A percentile compares a stretch with the other conserved stretches of the same genome.
Evolutionary conservation across 169 alveolate species (phyloP).

Genomic region (Toxoplasma gondii): DNA sequence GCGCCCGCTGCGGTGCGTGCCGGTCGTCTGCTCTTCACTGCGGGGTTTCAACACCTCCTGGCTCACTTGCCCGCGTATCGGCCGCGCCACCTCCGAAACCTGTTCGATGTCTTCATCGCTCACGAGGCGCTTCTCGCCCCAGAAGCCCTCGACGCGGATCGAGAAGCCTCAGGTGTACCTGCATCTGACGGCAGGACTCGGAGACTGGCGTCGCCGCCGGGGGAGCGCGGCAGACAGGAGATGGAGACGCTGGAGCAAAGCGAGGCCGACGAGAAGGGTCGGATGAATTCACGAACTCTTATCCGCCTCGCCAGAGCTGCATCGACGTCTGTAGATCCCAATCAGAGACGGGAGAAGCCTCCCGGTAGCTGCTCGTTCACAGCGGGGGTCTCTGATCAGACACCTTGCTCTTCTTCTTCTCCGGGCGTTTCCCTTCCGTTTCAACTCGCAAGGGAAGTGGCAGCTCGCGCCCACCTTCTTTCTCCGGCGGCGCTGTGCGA

Average conservation of each 20-base stretch:
- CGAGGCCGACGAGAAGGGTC: too few relatives aligned
- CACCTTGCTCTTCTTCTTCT: too few relatives aligned
- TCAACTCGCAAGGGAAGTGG: not conserved
- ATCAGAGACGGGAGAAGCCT: too few relatives aligned
- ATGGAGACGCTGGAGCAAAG: too few relatives aligned
- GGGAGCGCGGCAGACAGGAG: too few relatives aligned
- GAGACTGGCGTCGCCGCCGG: too few relatives aligned
- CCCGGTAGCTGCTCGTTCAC: too few relatives aligned
- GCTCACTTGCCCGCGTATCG: not conserved
- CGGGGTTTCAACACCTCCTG: not conserved
- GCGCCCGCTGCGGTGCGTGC: not conserved
- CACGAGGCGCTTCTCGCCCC: not conserved
- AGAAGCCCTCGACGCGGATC: not conserved
- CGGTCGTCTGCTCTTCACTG: not conserved
- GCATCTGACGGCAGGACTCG: too few relatives aligned
- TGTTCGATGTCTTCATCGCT: not conserved
- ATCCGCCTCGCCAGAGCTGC: too few relatives aligned
- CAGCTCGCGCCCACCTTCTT: not conserved
- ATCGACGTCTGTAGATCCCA: too few relatives aligned
- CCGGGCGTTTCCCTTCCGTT: not conserved
- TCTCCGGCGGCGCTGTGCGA: constrained; percentile 16
- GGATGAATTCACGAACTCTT: too few relatives aligned
- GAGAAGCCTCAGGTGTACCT: not conserved
- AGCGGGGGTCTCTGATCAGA: too few relatives aligned
- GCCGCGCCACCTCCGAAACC: not conserved